Conservation (phyloP, 495 filamentous ascomycete genomes). For the Penicillium soppii region DNA sequence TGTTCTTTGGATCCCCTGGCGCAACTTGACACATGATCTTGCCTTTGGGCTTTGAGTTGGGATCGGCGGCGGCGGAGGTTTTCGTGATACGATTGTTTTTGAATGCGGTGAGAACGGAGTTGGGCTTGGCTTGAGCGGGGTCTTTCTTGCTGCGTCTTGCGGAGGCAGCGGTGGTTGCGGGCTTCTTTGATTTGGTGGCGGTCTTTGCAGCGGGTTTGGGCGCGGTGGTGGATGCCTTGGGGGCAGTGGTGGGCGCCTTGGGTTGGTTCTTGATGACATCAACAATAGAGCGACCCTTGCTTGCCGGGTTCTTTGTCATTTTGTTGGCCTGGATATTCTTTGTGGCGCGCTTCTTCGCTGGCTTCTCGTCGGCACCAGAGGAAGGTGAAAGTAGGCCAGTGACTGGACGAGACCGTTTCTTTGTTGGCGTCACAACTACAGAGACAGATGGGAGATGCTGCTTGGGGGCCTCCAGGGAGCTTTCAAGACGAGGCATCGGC, state of each 20-base stretch:
- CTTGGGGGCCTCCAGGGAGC: constrained; percentile 25
- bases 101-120: constrained; percentile 37
- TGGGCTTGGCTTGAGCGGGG: constrained; percentile 21
- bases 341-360: constrained; percentile 14
- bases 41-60: constrained; percentile 28
- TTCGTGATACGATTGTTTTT: constrained; percentile 39
- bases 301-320: constrained; percentile 24
- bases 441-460: constrained; percentile 27
- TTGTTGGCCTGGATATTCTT: constrained; percentile 7
- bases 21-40: constrained; percentile 43
- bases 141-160: constrained; percentile 25
- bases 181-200: too few species aligned
- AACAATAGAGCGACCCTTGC: constrained; percentile 28
- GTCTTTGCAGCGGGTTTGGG: constrained; percentile 21
- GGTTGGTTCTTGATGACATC: constrained; percentile 25
- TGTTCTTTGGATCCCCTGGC: constrained; percentile 41
- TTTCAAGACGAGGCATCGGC: constrained; percentile 23
- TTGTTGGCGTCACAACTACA: constrained; percentile 48
- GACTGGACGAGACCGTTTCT: constrained; percentile 27
- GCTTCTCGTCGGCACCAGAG: constrained; percentile 45
- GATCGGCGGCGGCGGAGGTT: constrained; percentile 15
- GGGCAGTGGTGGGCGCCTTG: constrained; percentile 15
- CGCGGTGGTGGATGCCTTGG: background rate
- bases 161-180: constrained; percentile 3
- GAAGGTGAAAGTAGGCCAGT: constrained; percentile 65